Conservation (phyloP, 768 basidiomycete genomes). For the Podaxis mareebaensis region DNA sequence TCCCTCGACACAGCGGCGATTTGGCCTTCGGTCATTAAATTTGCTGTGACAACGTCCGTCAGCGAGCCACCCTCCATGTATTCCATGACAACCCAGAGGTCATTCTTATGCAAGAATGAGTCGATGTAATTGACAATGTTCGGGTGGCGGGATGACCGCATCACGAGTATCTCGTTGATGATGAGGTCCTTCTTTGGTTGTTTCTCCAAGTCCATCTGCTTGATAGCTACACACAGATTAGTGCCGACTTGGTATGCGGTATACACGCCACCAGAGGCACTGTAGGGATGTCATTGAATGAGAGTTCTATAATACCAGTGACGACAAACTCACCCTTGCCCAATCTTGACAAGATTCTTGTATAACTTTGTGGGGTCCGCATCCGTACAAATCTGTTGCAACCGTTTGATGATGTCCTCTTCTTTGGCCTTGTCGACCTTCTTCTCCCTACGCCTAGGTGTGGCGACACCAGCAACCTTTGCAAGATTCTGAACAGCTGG, state of each 20-base stretch:
- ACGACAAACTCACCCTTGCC: conserved; percentile 76
- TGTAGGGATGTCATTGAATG: conserved; percentile 30
- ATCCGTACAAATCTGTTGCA: conserved; percentile 95
- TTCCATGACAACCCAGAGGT: conserved; percentile 99
- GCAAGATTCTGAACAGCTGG: conserved; percentile 66
- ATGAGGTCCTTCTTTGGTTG: conserved; percentile 99
- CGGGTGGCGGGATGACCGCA: conserved; percentile 95
- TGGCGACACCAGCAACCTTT: conserved; percentile 72
- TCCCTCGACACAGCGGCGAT: conserved; percentile 96
- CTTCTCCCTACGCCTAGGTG: conserved; percentile 85
- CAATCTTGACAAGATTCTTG: conserved; percentile 92
- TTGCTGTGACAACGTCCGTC: conserved; percentile 94
- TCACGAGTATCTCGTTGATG: conserved; percentile 99
- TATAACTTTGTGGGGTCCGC: conserved; percentile 96
- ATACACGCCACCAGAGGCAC: conserved; percentile 97
- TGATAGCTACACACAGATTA: conserved; percentile 94
- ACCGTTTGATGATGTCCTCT: conserved; percentile 86
- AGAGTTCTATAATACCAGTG: conserved; percentile 14
- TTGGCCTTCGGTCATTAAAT: conserved; percentile 98
- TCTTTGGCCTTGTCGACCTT: conserved; percentile 81
- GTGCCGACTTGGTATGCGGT: conserved; percentile 98
- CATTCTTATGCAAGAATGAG: conserved; percentile 96
- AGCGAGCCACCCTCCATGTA: conserved; percentile 97
- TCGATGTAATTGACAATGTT: conserved; percentile 99
- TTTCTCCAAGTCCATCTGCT: conserved; percentile 99